These are phyloP conservation scores for Populus simonii DNA, from an alignment of 345 rosid species.

Conservation along the genomic window DNA sequence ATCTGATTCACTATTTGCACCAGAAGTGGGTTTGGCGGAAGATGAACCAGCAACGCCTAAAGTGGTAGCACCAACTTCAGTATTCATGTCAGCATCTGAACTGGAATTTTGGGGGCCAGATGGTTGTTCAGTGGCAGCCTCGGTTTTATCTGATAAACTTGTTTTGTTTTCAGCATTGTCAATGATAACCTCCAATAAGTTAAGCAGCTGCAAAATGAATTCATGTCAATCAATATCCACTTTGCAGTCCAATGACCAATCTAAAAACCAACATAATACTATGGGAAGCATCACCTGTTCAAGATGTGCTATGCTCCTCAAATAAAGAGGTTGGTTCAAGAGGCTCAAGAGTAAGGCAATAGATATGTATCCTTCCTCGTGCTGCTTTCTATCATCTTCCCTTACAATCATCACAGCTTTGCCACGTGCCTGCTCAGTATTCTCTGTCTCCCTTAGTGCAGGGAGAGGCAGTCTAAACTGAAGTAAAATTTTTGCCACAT, in stretches of 20 bases:
- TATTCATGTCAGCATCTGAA: constrained; percentile 39
- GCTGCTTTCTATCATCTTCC: constrained; percentile 33
- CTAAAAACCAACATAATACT: not conserved
- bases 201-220: constrained; percentile 61
- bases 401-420: constrained; percentile 61
- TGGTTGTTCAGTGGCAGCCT: constrained; percentile 41
- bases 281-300: constrained; percentile 64
- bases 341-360: constrained; percentile 81
- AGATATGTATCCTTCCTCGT: constrained; percentile 48
- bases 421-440: constrained; percentile 52
- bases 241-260: not conserved
- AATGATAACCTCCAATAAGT: constrained; percentile 79
- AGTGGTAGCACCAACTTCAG: constrained; percentile 36
- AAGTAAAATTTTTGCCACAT: constrained; percentile 77
- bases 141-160: constrained; percentile 46
- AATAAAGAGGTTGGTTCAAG: constrained; percentile 83
- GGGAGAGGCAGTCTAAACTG: constrained; percentile 57
- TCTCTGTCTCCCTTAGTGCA: constrained; percentile 30
- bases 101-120: constrained; percentile 34
- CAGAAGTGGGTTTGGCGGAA: constrained; percentile 38
- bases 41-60: constrained; percentile 37
- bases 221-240: constrained; percentile 1
- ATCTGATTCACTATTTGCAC: constrained; percentile 54
- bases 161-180: constrained; percentile 66
- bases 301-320: constrained; percentile 93